Conservation (phyloP, 2,329 filamentous ascomycete species). For the Pseudocercospora fijiensis region DNA sequence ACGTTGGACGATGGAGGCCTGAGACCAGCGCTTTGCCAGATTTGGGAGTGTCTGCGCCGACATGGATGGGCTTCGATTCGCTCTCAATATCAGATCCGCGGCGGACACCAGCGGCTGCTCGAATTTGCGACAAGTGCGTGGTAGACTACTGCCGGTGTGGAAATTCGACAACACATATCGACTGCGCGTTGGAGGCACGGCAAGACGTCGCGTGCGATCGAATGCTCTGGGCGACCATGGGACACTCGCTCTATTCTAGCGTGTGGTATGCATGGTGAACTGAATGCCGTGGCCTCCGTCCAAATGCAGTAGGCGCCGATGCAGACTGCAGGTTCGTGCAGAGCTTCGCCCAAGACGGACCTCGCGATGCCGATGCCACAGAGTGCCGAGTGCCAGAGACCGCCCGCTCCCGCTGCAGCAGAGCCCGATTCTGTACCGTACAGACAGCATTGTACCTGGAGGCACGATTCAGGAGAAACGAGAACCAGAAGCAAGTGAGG, state of each 20-base stretch:
- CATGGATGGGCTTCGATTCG: neutral
- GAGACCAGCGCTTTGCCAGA: neutral
- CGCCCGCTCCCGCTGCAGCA: neutral
- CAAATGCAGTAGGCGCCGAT: neutral
- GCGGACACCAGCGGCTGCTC: neutral
- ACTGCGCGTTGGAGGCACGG: neutral
- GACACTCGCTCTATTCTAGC: neutral
- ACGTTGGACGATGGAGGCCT: neutral
- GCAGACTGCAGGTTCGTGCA: neutral
- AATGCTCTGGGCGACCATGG: neutral
- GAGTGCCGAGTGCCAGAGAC: neutral
- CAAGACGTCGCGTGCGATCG: neutral
- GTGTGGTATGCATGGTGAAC: neutral
- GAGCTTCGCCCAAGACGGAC: neutral
- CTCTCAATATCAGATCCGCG: neutral
- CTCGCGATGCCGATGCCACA: neutral
- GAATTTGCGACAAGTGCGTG: neutral
- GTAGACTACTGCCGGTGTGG: conserved; percentile 3
- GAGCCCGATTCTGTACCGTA: neutral
- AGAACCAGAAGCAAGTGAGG: neutral
- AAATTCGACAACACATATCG: neutral
- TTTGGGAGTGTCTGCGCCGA: neutral
- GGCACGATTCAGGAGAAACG: neutral
- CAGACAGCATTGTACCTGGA: no score
- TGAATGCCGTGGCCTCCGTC: neutral